These are phyloP conservation scores for Boletales sp. DNA, from an alignment of 768 basidiomycete species.

Conservation along the genomic window DNA sequence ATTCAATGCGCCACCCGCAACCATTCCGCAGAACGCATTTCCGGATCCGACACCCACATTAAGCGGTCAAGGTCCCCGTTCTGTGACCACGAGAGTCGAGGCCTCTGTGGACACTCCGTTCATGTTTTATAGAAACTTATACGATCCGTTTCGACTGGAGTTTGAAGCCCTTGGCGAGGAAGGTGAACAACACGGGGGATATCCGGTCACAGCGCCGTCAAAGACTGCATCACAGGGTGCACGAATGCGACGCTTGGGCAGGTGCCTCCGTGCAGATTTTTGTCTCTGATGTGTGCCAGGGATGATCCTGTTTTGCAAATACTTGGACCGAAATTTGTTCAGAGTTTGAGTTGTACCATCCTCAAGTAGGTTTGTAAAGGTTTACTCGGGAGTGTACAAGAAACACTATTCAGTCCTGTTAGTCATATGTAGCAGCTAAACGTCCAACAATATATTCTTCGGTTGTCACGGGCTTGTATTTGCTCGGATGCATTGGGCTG, in stretches of 20 bases:
- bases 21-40: slow-evolving; percentile 19
- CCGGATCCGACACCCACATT: slow-evolving; percentile 17
- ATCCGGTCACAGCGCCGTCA: slow-evolving; percentile 7
- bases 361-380: background rate
- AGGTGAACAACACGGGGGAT: slow-evolving; percentile 1
- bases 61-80: background rate
- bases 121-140: slow-evolving; percentile 5
- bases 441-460: slow-evolving; percentile 77
- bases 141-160: slow-evolving; percentile 21
- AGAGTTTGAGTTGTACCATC: background rate
- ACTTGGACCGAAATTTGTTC: background rate
- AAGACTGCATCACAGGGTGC: background rate
- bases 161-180: slow-evolving; percentile 5
- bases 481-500: slow-evolving; percentile 43
- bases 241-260: slow-evolving; percentile 15
- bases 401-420: slow-evolving; percentile 6
- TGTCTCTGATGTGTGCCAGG: slow-evolving; percentile 6
- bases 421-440: slow-evolving; percentile 56
- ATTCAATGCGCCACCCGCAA: slow-evolving; percentile 1
- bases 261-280: slow-evolving; percentile 8
- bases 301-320: background rate
- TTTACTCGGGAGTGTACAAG: slow-evolving; percentile 1
- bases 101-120: background rate
- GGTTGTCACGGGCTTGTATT: slow-evolving; percentile 69
- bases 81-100: background rate